Percentiles rank a stretch among this genome's conserved stretches.
Conservation (phyloP, 208 protist species). For the Leishmania mexicana region DNA sequence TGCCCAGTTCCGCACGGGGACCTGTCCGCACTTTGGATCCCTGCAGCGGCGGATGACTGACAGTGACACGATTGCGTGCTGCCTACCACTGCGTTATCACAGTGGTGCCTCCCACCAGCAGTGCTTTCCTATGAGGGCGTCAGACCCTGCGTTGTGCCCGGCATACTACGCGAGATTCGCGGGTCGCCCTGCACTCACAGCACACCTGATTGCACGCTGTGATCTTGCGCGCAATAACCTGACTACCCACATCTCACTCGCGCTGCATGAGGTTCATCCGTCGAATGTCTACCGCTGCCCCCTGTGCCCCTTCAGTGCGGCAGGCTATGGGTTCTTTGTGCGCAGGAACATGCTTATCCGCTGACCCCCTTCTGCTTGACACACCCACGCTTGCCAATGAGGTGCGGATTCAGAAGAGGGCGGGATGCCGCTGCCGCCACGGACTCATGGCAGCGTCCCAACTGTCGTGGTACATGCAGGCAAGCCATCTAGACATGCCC, state of each 20-base stretch:
- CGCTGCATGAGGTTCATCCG: background rate
- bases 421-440: background rate
- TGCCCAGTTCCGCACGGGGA: background rate
- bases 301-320: background rate
- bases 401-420: background rate
- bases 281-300: background rate
- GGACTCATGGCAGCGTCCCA: background rate
- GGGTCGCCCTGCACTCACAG: background rate
- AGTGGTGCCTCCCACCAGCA: background rate
- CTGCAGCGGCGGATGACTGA: background rate
- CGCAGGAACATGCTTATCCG: background rate
- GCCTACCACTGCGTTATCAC: background rate
- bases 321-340: background rate
- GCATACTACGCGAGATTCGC: background rate
- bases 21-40: background rate
- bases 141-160: background rate
- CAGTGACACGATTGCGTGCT: background rate
- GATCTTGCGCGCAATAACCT: background rate
- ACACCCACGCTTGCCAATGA: background rate
- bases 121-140: background rate
- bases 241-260: background rate
- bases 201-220: background rate
- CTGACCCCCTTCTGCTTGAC: background rate
- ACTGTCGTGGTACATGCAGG: background rate
- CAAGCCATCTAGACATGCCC: background rate